Conservation (phyloP, 169 alveolate species). For the Plasmodium billcollinsi region DNA sequence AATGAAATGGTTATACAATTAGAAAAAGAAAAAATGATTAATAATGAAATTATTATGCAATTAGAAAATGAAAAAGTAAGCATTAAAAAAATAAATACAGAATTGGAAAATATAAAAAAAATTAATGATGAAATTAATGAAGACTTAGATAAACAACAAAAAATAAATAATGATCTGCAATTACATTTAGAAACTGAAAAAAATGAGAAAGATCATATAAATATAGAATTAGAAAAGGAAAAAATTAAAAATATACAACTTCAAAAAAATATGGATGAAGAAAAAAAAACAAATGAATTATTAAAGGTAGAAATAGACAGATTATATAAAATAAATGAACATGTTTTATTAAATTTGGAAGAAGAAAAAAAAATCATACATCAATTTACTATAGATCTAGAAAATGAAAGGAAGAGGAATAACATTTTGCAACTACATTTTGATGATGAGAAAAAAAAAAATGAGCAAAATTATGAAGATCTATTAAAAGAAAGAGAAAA, state of each 20-base stretch:
- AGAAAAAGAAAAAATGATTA: constrained; percentile 39
- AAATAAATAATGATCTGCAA: not conserved
- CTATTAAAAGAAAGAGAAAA: constrained; percentile 3
- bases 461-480: not conserved
- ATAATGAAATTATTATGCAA: constrained; percentile 9
- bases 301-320: constrained; percentile 13
- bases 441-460: constrained; percentile 4
- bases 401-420: constrained; percentile 25
- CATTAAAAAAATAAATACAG: not conserved
- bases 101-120: constrained; percentile 8
- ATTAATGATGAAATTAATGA: not conserved
- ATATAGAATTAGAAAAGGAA: constrained; percentile 9
- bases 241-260: not conserved
- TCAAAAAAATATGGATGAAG: constrained; percentile 17
- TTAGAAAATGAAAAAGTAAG: constrained; percentile 18
- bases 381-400: constrained; percentile 33
- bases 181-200: constrained; percentile 6
- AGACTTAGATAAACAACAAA: constrained; percentile 18
- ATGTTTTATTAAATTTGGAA: constrained; percentile 23
- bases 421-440: constrained; percentile 11
- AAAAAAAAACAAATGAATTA: not conserved
- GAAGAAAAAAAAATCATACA: constrained; percentile 9
- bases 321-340: constrained; percentile 4
- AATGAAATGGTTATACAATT: not conserved
- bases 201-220: not conserved